Base-by-base conservation (phyloP, 192 early-diverging fungal species). In the Coemansia sp. region DNA sequence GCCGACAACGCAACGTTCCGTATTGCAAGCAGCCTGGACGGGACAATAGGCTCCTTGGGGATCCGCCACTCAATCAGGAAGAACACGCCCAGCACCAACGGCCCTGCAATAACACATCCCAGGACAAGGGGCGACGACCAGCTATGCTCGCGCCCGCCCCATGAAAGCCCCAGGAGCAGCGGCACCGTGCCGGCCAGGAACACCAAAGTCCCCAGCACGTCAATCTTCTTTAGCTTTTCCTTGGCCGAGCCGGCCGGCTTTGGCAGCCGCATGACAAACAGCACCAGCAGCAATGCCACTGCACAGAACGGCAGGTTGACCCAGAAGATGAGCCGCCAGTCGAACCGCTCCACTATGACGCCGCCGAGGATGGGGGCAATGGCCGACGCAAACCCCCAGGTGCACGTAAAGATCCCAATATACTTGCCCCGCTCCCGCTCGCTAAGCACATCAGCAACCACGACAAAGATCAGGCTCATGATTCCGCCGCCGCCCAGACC, bases 331-430 rank as follows among this genome's bases (percentile, higher is more conserved):
- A 82, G 72, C 4, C 83, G 64, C 86, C 85, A 85, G 21, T 67
- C 75, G 8, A 66, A 39, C 0, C 58, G 40, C 31, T 97, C 83
- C 20, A 84, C 85, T 34, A 97, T 86, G 7, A 83, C 58, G 23
- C 94, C 94, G 46, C 94, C 94, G 9, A 92, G 44, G 10, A 93
- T 70, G 0, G 94, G 90, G 3, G 89, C 94, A 12, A 91, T 44
- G 3, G 89, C 81, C 2, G 84, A 84, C 5, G 88, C 80, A 33
- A 89, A 47, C 5, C 84, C 89, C 76, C 90, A 87, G 0, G 86
- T 83, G 40, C 80, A 83, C 20, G 85, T 85, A 14, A 90, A 78
- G 20, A 92, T 55, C n/a, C 84, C 80, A 64, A 91, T 83, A 60
- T 87, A 92, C 58, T 90, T 92, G 26, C 88, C 88, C n/a, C 90